Base-by-base conservation (phyloP, 768 basidiomycete genomes). In the Aureoboletus auriporus region DNA sequence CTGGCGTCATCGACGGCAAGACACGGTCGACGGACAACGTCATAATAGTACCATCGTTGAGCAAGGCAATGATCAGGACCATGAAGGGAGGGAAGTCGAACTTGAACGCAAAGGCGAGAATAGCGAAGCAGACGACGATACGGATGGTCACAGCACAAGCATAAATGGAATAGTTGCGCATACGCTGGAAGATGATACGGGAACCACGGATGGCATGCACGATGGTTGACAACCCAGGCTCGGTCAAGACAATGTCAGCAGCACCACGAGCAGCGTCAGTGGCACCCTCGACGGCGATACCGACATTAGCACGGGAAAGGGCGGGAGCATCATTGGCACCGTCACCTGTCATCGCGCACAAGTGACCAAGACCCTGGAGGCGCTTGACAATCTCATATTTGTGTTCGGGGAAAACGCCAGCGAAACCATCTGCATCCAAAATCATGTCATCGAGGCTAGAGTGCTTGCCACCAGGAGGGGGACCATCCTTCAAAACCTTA, bases 71-170 rank as follows among this genome's bases (percentile, higher is more conserved):
- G 69, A 97, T 91, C 68, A 98, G 87, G 58, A 98, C 84, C 95
- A 97, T 98, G 83, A 98, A 98, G 11, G 95, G 93, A 57, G 95
- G 95, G 92, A 98, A 98, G 71, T 96, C 89, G 72, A 95, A 93
- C 76, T 86, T 82, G 84, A 93, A 98, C 31, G 85, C 86, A 69
- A 97, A 97, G 38, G 91, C 89, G 66, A 98, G 77, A 74, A 96
- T 84, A 53, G 93, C 84, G 72, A 98, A 97, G 72, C 90, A 95
- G 58, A 96, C 89, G 57, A 97, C 94, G 69, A 97, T 95, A 86
- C 94, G 94, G 71, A 96, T 96, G 52, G 94, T 97, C 59, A 95
- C 92, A 37, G 90, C 92, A 65, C 91, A 93, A 29, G 90, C 89
- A 68, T 93, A 93, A 75, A 98, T 96, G 44, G 95, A 89, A 73